These are phyloP conservation scores for Citrullus mucosospermus DNA, from an alignment of 306 rosid species.

Conservation along the genomic window DNA sequence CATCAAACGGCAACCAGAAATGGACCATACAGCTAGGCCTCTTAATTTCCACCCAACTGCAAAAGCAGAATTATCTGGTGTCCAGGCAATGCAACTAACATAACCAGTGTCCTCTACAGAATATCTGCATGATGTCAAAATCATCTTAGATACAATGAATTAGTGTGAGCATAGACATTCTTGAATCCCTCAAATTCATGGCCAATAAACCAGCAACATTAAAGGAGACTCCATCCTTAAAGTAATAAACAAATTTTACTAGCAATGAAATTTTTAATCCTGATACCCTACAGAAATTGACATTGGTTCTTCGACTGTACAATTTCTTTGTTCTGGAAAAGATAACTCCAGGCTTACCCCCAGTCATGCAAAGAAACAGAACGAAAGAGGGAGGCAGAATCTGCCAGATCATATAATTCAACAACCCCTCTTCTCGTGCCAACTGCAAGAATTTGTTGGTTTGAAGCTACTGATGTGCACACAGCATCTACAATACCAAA, in stretches of 20 bases:
- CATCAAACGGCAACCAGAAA: conserved; percentile 97
- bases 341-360: conserved; percentile 59
- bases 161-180: neutral
- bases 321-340: conserved; percentile 7
- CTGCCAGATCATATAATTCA: conserved; percentile 80
- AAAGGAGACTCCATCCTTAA: conserved; percentile 4
- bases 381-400: conserved; percentile 56
- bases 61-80: conserved; percentile 95
- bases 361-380: conserved; percentile 77
- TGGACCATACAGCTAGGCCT: conserved; percentile 96
- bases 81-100: conserved; percentile 92
- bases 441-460: conserved; percentile 89
- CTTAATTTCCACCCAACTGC: conserved; percentile 96
- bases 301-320: neutral
- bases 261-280: neutral
- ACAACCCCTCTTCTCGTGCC: conserved; percentile 87
- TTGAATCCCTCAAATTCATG: conserved; percentile 6
- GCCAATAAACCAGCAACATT: neutral
- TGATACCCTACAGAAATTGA: conserved; percentile 1
- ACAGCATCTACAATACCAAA: conserved; percentile 75
- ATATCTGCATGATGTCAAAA: conserved; percentile 41
- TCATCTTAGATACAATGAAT: neutral
- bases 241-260: neutral
- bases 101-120: conserved; percentile 89
- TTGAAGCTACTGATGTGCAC: conserved; percentile 66